A percentile compares a stretch with the other conserved stretches of the same genome.
Evolutionary conservation across 495 filamentous ascomycete genomes (phyloP).

Genomic region (Mytilinidion resinicola): DNA sequence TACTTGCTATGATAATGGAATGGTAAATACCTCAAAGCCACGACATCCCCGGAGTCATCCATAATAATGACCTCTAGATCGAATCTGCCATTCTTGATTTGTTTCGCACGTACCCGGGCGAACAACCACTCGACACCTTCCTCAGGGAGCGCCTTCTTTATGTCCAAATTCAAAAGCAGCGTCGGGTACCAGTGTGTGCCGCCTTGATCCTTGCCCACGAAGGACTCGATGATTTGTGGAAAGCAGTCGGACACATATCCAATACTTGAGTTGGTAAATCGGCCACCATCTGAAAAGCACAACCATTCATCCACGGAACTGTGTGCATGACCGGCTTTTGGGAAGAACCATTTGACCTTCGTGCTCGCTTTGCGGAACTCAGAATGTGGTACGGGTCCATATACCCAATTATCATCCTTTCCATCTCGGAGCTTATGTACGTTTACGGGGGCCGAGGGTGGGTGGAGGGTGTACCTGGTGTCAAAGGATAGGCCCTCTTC

Average conservation of each 20-base stretch:
- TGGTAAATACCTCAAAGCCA: constrained; percentile 14
- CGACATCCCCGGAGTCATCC: constrained; percentile 37
- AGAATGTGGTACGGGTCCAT: constrained; percentile 37
- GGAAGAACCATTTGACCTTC: constrained; percentile 52
- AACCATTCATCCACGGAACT: constrained; percentile 61
- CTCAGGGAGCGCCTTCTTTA: constrained; percentile 42
- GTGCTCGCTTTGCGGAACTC: constrained; percentile 49
- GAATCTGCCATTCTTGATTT: constrained; percentile 42
- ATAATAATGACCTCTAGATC: constrained; percentile 38
- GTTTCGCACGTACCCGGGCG: constrained; percentile 36
- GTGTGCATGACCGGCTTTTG: constrained; percentile 41
- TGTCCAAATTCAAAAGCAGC: constrained; percentile 48
- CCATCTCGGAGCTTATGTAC: constrained; percentile 36
- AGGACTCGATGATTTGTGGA: constrained; percentile 49
- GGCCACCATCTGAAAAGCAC: constrained; percentile 38
- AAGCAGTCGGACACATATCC: constrained; percentile 61
- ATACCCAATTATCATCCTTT: constrained; percentile 43
- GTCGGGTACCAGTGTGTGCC: constrained; percentile 72
- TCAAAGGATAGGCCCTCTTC: constrained; percentile 53
- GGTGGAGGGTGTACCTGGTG: constrained; percentile 47
- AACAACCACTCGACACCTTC: constrained; percentile 42
- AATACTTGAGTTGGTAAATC: constrained; percentile 41
- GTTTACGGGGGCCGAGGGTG: constrained; percentile 43
- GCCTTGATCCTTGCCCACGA: constrained; percentile 13
- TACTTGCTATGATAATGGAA: too few species aligned